Evolutionary conservation across 768 basidiomycete species (phyloP).

Genomic region (Podaxis sp.): DNA sequence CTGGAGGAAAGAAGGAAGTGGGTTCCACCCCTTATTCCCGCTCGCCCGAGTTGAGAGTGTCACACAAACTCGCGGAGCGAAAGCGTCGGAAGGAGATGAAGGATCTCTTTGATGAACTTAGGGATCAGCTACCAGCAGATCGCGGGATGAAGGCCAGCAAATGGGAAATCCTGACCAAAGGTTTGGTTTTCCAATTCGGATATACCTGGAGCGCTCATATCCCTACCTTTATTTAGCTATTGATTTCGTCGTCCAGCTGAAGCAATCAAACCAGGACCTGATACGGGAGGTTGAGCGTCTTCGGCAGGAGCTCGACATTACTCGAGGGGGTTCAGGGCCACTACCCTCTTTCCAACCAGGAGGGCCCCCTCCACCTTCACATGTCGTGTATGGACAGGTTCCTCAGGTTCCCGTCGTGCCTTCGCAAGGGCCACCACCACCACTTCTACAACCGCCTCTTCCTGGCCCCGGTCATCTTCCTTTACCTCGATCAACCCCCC

Average conservation of each 20-base stretch:
- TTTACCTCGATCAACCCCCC: constrained; percentile 27
- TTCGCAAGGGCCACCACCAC: constrained; percentile 45
- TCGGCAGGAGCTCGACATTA: constrained; percentile 65
- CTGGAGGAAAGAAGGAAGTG: constrained; percentile 47
- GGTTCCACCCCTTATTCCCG: constrained; percentile 86
- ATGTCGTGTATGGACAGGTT: constrained; percentile 52
- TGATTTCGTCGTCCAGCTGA: constrained; percentile 81
- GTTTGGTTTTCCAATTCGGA: constrained; percentile 39
- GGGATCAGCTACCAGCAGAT: constrained; percentile 90
- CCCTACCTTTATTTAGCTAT: constrained; percentile 51
- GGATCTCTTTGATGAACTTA: constrained; percentile 93
- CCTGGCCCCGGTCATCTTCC: constrained; percentile 32
- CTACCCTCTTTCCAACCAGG: constrained; percentile 50
- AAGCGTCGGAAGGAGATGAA: constrained; percentile 99
- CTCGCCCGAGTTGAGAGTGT: constrained; percentile 90
- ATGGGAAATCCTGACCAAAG: constrained; percentile 98
- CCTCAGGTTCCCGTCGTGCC: constrained; percentile 34
- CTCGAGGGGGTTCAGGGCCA: constrained; percentile 48
- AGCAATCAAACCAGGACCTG: constrained; percentile 77
- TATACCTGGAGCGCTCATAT: constrained; percentile 5
- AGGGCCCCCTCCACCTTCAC: constrained; percentile 46
- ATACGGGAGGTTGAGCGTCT: constrained; percentile 75
- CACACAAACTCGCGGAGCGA: constrained; percentile 96
- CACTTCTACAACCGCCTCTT: constrained; percentile 44
- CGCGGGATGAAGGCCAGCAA: constrained; percentile 96